A percentile compares a stretch with the other conserved stretches of the same genome.
phyloP scores from a whole-genome alignment of 495 filamentous ascomycete species.

The Xylaria grammica region DNA sequence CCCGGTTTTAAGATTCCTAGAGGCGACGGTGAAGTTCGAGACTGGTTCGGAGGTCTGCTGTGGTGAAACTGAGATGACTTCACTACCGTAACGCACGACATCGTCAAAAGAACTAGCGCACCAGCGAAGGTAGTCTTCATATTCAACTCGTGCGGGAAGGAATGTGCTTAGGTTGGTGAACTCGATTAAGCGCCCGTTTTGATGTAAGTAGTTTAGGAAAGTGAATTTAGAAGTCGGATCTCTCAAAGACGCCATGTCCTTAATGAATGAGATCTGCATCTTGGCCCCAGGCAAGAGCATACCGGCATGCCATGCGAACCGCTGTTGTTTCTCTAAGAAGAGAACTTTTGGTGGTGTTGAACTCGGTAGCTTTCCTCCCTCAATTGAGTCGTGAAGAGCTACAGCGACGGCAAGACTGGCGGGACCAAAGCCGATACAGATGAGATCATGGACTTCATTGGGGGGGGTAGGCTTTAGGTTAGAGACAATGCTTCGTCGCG shows the following conservation, averaged over 20 bases:
- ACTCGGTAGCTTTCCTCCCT: slow-evolving; percentile 43
- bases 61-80: slow-evolving; percentile 69
- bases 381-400: slow-evolving; percentile 76
- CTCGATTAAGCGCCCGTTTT: slow-evolving; percentile 75
- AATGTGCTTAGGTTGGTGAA: slow-evolving; percentile 93
- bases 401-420: slow-evolving; percentile 92
- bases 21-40: slow-evolving; percentile 55
- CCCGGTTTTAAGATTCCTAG: slow-evolving; percentile 44
- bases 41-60: slow-evolving; percentile 42
- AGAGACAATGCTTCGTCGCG: slow-evolving; percentile 31
- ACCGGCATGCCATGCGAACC: slow-evolving; percentile 90
- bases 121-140: slow-evolving; percentile 94
- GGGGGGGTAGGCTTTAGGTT: slow-evolving; percentile 44
- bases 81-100: slow-evolving; percentile 76
- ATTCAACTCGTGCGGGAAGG: slow-evolving; percentile 83
- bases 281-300: slow-evolving; percentile 92
- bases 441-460: slow-evolving; percentile 74
- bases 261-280: slow-evolving; percentile 99
- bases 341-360: slow-evolving; percentile 66
- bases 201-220: slow-evolving; percentile 91
- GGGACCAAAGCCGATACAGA: slow-evolving; percentile 93
- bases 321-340: slow-evolving; percentile 83
- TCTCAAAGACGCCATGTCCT: slow-evolving; percentile 88
- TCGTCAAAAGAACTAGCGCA: slow-evolving; percentile 82
- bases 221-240: slow-evolving; percentile 91